Evolutionary conservation across 2,329 filamentous ascomycete species (phyloP), one percentile per base, ranked within the genome.

Genomic region (Ascochyta fabae): DNA sequence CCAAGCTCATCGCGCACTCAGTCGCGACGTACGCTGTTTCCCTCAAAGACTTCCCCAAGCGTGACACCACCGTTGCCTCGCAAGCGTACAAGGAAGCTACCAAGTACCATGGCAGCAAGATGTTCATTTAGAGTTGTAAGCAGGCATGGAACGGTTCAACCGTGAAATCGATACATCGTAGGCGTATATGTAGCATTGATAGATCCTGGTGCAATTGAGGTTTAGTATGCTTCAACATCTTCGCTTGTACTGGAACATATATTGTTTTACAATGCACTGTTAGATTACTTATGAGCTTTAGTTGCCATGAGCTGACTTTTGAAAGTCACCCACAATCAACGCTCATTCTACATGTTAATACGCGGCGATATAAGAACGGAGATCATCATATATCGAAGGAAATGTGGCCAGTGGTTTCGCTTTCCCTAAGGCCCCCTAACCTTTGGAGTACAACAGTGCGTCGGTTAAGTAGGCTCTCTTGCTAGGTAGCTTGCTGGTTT

Each of bases 1-100:
- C 75, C 3, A 74, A 74, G 72, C 69, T 76, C 42, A 73, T 75
- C 29, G 71, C 73, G 4, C 73, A 75, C 46, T 75, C 73, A 1
- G 72, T 75, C 8, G 73, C 72, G 5, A 74, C 72, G 2, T 75
- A 73, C 54, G 73, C 72, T 5, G 61, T 61, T 9, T 73, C 69
- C 1, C 62, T 76, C 35, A 67, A 75, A 47, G 72, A 64, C 23
- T 76, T 75, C 54, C 74, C 74, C 3, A 54, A 74, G 51, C 69
- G 73, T 27, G 64, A 61, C 3, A 44, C 58, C 7, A 53, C 59
- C 4, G 56, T 61, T 22, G 58, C 58, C 3, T 60, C 63, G 8
- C 60, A 52, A 9, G 57, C 56, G 0, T 73, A 74, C 36, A 54
- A 59, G 12, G 56, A 65, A 19, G 42, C 45, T 9, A 56, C 58